Base-by-base conservation (phyloP, 202 grass and related monocot genomes). In the Zizania palustris region DNA sequence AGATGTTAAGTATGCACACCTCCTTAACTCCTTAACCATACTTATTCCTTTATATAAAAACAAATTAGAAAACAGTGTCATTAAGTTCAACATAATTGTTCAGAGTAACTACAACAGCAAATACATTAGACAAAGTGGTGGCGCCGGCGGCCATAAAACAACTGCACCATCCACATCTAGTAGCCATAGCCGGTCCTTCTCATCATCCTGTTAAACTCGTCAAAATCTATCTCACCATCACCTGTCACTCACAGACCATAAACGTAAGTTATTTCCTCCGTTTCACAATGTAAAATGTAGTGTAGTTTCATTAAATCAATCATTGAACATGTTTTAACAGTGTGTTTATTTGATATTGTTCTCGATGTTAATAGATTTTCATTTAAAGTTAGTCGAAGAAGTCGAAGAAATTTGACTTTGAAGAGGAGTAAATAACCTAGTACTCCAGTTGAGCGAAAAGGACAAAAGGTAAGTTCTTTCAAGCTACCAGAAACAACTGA, bases 181-280 rank as follows among this genome's bases (percentile, higher is more conserved):
- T 85, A 85, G 34, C 87, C 87, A 71, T 84, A 99, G 71, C 55
- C 83, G 4, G 91, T 89, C 65, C 83, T 90, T 59, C 69, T 93
- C 92, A 99, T 89, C 48, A 99, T 89, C 85, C 78, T 83, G 7
- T 74, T 38, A 61, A 99, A 99, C 61, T 93, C 96, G 0, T 92
- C 87, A 1, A 80, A 71, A 76, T 96, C 89, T 44, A 96, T 87
- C 80, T 99, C 92, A 6, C 89, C 87, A 18, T 99, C 96, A 43
- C 85, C 96, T 99, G 89, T 20, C 5, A 10, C 3, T 20, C 5
- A 10, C 3, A 53, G 10, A 72, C 6, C 67, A 53, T 0, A 46
- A 75, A 58, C 10, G 0, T 28, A 20, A 34, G 18, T 72, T 76
- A 5, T 2, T 28, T 28, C 28, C 28, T 28, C 28, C 0, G 28